Percentiles rank a stretch among this genome's conserved stretches.
phyloP scores from a whole-genome alignment of 805 yeast species.

The Schwanniomyces sp. region DNA sequence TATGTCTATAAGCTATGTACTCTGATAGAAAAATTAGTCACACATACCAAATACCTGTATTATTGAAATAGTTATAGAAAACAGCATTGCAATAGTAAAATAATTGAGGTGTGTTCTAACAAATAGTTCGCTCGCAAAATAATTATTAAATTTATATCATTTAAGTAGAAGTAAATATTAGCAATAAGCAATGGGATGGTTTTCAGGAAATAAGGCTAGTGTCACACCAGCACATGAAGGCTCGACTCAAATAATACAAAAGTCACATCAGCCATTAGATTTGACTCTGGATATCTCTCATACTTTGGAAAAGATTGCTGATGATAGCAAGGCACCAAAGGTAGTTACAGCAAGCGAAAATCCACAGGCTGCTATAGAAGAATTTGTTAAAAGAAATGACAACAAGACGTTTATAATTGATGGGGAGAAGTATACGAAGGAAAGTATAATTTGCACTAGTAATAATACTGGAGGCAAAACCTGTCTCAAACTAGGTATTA shows the following conservation, averaged over 20 bases:
- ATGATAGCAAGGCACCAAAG: conserved; percentile 10
- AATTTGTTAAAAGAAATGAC: conserved; percentile 31
- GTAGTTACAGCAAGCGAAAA: conserved; percentile 12
- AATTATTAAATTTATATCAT: not conserved
- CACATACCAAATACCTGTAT: too few relatives aligned
- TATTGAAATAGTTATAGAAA: too few relatives aligned
- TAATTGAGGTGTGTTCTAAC: too few relatives aligned
- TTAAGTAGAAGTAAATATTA: not conserved
- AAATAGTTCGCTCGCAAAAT: not conserved
- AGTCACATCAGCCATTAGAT: conserved; percentile 23
- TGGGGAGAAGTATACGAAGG: conserved; percentile 35
- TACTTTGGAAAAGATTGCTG: conserved; percentile 27
- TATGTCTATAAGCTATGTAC: conserved; percentile 16
- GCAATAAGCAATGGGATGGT: conserved; percentile 14
- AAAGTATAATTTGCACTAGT: conserved; percentile 48
- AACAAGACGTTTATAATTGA: conserved; percentile 39
- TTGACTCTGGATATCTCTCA: conserved; percentile 22
- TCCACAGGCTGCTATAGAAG: conserved; percentile 17
- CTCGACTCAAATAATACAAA: conserved; percentile 21
- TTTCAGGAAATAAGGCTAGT: conserved; percentile 8
- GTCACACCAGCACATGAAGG: conserved; percentile 1
- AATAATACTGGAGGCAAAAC: conserved; percentile 46
- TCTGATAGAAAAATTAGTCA: not conserved
- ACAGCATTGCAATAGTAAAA: not conserved
- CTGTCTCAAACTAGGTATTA: conserved; percentile 42